Evolutionary conservation across 352 stramenopile species (phyloP).

Genomic region (Phytopythium ostracodes): DNA sequence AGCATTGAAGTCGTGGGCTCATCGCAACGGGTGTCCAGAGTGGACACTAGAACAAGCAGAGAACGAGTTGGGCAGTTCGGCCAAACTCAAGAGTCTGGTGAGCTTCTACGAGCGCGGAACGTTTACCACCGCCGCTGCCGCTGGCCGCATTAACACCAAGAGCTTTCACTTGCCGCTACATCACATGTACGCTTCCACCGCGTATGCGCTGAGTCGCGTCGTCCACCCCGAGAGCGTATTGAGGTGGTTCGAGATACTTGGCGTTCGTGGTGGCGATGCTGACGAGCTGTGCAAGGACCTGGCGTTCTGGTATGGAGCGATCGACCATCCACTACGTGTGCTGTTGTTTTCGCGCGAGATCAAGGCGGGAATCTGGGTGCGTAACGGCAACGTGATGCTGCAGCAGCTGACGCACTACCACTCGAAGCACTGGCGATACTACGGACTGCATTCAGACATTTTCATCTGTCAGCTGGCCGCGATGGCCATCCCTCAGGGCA

Average conservation of each 20-base stretch:
- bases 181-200: conserved; percentile 63
- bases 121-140: conserved; percentile 3
- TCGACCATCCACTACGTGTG: conserved; percentile 56
- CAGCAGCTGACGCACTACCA: conserved; percentile 80
- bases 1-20: conserved; percentile 25
- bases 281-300: conserved; percentile 21
- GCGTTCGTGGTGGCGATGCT: conserved; percentile 11
- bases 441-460: conserved; percentile 67
- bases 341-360: conserved; percentile 65
- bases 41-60: conserved; percentile 14
- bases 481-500: conserved; percentile 43
- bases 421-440: conserved; percentile 79
- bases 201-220: conserved; percentile 46
- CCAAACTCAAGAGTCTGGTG: conserved; percentile 17
- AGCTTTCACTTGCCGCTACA: conserved; percentile 79
- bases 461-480: conserved; percentile 63
- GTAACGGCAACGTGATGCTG: conserved; percentile 78
- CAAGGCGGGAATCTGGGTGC: conserved; percentile 70
- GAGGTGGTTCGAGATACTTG: conserved; percentile 51
- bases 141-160: conserved; percentile 30
- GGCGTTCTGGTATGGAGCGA: conserved; percentile 38
- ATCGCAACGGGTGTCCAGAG: conserved; percentile 33
- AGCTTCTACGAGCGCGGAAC: conserved; percentile 37
- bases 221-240: conserved; percentile 28
- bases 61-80: neutral